Base-by-base conservation (phyloP, 2,329 filamentous ascomycete genomes). In the Pseudogymnoascus sp. region DNA sequence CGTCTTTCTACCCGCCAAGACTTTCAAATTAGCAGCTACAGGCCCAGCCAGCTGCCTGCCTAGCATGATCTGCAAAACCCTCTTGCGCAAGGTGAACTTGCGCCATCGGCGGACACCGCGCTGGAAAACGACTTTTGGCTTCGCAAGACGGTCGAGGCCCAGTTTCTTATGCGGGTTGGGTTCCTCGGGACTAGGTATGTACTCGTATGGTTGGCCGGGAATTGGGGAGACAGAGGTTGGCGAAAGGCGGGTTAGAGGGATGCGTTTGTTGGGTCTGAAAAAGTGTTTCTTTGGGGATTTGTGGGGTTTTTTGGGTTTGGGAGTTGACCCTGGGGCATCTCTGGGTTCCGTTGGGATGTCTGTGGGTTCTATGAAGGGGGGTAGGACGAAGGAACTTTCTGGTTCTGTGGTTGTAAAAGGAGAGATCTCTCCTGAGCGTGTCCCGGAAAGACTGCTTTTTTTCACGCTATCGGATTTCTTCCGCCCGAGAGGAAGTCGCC, bases 31-130 rank as follows among this genome's bases (percentile, higher is more conserved):
- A 33, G 41, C 28, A 12, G 35, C 35, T 6, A 57, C 57, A 10
- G 67, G 65, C 21, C 57, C 62, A 18, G 67, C 63, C 30, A 69
- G 61, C 19, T 67, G 62, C 52, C 68, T 64, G 6, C 68, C 68
- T 7, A 69, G 19, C 6, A 68, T 39, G 1, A 69, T 13, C 3
- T 41, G 35, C n/a, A 69, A 62, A 8, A 69, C 58, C 12, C 60
- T 55, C 28, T 62, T 67, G 26, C 60, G 61, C 21, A 69, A 52
- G 3, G 66, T 8, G 41, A 63, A 10, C 5, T 57, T 41, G 33
- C 66, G 58, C 34, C 56, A 58, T 30, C 60, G 62, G 13, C 66
- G 62, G 9, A 52, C 12, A 52, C n/a, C 23, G n/a, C 45, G 45
- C 10, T 52, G 45, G 9, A 12, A 3, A 5, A n/a, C n/a, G n/a